Evolutionary conservation across 495 filamentous ascomycete genomes (phyloP).

Genomic region (Aspergillus asperescens): DNA sequence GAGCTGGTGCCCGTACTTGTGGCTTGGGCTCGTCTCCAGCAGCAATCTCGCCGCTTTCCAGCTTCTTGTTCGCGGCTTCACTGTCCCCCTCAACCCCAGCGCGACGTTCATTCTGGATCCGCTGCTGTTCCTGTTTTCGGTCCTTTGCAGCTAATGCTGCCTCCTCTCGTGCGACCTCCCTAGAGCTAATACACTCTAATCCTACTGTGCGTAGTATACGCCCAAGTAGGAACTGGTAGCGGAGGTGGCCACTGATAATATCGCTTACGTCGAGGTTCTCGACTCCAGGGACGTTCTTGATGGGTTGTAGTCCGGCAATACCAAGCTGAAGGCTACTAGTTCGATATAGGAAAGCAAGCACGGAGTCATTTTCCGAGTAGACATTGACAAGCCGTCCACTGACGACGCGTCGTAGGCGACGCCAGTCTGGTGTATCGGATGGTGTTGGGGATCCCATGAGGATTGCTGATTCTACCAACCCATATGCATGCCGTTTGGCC

Average conservation of each 20-base stretch:
- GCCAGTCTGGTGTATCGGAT: slow-evolving; percentile 58
- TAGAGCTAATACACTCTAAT: slow-evolving; percentile 56
- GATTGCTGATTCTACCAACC: slow-evolving; percentile 77
- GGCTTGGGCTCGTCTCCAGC: neutral
- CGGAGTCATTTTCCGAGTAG: slow-evolving; percentile 69
- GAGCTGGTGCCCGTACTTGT: neutral
- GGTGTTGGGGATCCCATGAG: slow-evolving; percentile 81
- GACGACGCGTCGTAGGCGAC: slow-evolving; percentile 63
- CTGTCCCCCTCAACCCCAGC: slow-evolving; percentile 37
- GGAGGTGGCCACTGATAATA: slow-evolving; percentile 64
- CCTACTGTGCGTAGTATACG: slow-evolving; percentile 63
- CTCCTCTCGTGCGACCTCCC: slow-evolving; percentile 55
- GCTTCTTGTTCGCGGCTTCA: slow-evolving; percentile 26
- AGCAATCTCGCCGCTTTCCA: slow-evolving; percentile 24
- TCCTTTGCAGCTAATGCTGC: slow-evolving; percentile 53
- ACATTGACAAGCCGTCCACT: slow-evolving; percentile 71
- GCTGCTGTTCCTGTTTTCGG: slow-evolving; percentile 44
- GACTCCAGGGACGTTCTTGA: slow-evolving; percentile 60
- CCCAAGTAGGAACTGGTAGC: slow-evolving; percentile 65
- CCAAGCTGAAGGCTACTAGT: slow-evolving; percentile 71
- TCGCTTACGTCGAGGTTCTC: slow-evolving; percentile 74
- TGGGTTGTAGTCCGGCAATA: slow-evolving; percentile 65
- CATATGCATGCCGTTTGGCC: slow-evolving; percentile 73
- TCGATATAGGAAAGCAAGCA: slow-evolving; percentile 73
- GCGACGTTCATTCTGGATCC: slow-evolving; percentile 44